Evolutionary conservation across 2,329 filamentous ascomycete genomes (phyloP).

Genomic region (Cytospora paraplurivora): DNA sequence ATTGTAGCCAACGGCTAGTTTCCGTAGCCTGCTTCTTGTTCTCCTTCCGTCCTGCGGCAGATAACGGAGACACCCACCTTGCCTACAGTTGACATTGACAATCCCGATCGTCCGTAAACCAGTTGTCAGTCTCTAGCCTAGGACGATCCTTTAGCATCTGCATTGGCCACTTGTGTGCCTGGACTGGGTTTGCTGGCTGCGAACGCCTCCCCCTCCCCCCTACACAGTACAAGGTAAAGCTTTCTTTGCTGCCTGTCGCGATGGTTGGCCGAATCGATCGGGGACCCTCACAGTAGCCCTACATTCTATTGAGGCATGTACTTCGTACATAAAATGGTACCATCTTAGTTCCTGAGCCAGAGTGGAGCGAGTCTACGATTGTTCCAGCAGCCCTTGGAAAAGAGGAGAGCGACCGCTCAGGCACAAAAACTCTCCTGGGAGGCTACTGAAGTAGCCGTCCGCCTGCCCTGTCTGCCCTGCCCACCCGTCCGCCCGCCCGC

Average conservation of each 20-base stretch:
- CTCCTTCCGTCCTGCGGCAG: slow-evolving; percentile 6
- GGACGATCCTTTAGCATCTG: slow-evolving; percentile 6
- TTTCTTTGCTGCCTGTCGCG: slow-evolving; percentile 12
- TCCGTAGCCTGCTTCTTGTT: neutral
- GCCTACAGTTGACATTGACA: neutral
- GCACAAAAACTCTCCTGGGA: slow-evolving; percentile 3
- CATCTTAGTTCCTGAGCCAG: slow-evolving; percentile 22
- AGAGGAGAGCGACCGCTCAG: neutral
- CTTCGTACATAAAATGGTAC: too few relatives aligned
- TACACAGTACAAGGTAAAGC: neutral
- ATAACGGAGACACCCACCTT: slow-evolving; percentile 5
- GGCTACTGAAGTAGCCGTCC: neutral
- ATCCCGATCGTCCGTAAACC: slow-evolving; percentile 10
- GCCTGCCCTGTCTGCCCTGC: too few relatives aligned
- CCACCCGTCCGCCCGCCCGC: neutral
- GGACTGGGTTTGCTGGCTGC: slow-evolving; percentile 19
- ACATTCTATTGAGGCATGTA: too few relatives aligned
- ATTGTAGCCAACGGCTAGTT: neutral
- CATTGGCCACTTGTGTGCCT: slow-evolving; percentile 22
- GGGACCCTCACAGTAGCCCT: slow-evolving; percentile 14
- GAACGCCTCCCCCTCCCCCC: slow-evolving; percentile 6
- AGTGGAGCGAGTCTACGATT: slow-evolving; percentile 21
- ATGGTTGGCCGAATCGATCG: slow-evolving; percentile 17
- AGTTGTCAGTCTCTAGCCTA: slow-evolving; percentile 9
- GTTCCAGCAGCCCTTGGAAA: slow-evolving; percentile 16